Percentiles rank a stretch among this genome's conserved stretches.
Evolutionary conservation across 345 rosid species (phyloP).

Genomic region (Pistacia atlantica): DNA sequence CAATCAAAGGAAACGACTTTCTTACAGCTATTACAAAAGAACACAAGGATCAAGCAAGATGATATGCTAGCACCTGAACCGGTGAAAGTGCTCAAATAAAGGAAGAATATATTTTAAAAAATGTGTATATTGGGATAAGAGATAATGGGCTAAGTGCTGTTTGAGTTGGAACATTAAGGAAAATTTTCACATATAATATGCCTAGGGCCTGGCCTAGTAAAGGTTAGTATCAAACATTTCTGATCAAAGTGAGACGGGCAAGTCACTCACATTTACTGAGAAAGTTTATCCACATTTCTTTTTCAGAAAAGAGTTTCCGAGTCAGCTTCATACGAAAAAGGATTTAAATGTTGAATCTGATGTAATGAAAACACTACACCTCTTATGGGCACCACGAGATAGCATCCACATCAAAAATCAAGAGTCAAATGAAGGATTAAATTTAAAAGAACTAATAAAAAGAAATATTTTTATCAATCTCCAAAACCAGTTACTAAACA

Average conservation of each 20-base stretch:
- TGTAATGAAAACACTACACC: neutral
- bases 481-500: neutral
- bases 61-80: neutral
- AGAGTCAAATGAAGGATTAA: no score
- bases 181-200: neutral
- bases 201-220: neutral
- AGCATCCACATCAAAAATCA: neutral
- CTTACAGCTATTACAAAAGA: neutral
- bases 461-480: neutral
- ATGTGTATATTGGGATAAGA: no score
- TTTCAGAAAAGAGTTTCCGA: neutral
- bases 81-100: neutral
- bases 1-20: neutral
- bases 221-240: neutral
- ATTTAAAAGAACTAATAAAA: no score
- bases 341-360: neutral
- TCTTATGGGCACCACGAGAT: neutral
- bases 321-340: neutral
- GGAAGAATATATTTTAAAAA: neutral
- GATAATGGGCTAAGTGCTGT: neutral
- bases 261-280: neutral
- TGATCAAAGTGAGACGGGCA: no score
- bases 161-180: conserved; percentile 7
- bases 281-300: neutral
- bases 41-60: neutral